Base-by-base conservation (phyloP, 805 yeast species). In the Spathaspora girioi region DNA sequence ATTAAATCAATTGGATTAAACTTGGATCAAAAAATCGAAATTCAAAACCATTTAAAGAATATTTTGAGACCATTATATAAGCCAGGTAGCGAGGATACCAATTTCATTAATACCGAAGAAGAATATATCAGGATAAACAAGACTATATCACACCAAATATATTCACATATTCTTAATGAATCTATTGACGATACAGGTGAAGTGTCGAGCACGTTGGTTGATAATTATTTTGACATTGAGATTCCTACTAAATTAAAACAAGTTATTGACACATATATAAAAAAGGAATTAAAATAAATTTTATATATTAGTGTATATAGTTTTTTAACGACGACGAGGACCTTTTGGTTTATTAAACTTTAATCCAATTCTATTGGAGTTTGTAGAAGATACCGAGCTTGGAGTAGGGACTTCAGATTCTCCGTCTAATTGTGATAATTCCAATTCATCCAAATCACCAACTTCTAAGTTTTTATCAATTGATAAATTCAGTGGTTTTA, bases 361-460 rank as follows among this genome's bases (percentile, higher is more conserved):
- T 54, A 77, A 62, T 19, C 59, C 58, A 11, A 54, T 54, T 20
- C 56, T 45, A 23, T 55, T 14, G 3, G 60, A 29, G 2, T 47
- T 26, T 17, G 54, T 3, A 10, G 49, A 15, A 18, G 54, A 27
- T n/a, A 26, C 44, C 1, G 62, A 53, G n/a, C 35, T 48, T 1
- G 52, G 43, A 1, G 59, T 54, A 14, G 42, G 20, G 8, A 50
- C 20, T 11, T 49, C 53, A 5, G 46, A 35, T 49, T 61, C 57
- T 2, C 52, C 56, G 5, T 64, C 69, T 50, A 83, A 73, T 40
- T 74, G 81, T 11, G 79, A 66, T 2, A 83, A 55, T 53, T 87
- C 90, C 46, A 87, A 64, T 59, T 87, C 96, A 45, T 75, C 79
- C 15, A 87, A 70, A 63, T 87, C 93, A 10, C 94, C 94, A 49